Conservation (phyloP, 345 rosid species). For the Trapa incisa region DNA sequence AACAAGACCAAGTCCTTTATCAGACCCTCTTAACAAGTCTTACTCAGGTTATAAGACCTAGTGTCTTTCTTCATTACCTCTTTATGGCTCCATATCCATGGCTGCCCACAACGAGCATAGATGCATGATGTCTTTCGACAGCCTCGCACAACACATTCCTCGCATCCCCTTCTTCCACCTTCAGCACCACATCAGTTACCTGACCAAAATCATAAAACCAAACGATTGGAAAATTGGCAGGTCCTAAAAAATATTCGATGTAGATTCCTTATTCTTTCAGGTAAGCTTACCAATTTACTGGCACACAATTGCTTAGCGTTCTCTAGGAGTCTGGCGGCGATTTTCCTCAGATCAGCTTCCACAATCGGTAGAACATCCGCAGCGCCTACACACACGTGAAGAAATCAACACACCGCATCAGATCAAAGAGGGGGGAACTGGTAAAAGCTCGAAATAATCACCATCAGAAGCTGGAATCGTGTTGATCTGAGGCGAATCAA, state of each 20-base stretch:
- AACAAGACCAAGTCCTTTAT: neutral
- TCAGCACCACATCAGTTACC: slow-evolving; percentile 42
- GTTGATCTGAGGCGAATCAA: too few relatives aligned
- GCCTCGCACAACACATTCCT: slow-evolving; percentile 82
- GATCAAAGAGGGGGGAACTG: neutral
- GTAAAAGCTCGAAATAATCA: neutral
- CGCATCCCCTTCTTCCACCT: slow-evolving; percentile 82
- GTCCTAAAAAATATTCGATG: too few relatives aligned
- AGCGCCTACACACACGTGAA: slow-evolving; percentile 29
- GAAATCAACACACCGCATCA: neutral
- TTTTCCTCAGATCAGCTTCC: slow-evolving; percentile 67
- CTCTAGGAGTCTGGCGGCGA: slow-evolving; percentile 50
- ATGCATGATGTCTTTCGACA: slow-evolving; percentile 75
- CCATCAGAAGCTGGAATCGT: neutral
- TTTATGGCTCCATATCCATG: slow-evolving; percentile 97
- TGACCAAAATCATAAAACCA: slow-evolving; percentile 7
- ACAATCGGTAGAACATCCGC: slow-evolving; percentile 58
- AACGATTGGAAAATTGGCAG: too few relatives aligned
- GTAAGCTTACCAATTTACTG: slow-evolving; percentile 38
- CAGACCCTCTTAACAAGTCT: neutral
- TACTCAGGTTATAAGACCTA: neutral
- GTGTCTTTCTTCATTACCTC: slow-evolving; percentile 28
- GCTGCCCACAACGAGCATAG: slow-evolving; percentile 81
- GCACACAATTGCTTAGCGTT: slow-evolving; percentile 49
- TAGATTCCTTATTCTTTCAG: neutral